A percentile compares a stretch with the other conserved stretches of the same genome.
Conservation (phyloP, 768 basidiomycete genomes). For the Fomitopsis pulvina region DNA sequence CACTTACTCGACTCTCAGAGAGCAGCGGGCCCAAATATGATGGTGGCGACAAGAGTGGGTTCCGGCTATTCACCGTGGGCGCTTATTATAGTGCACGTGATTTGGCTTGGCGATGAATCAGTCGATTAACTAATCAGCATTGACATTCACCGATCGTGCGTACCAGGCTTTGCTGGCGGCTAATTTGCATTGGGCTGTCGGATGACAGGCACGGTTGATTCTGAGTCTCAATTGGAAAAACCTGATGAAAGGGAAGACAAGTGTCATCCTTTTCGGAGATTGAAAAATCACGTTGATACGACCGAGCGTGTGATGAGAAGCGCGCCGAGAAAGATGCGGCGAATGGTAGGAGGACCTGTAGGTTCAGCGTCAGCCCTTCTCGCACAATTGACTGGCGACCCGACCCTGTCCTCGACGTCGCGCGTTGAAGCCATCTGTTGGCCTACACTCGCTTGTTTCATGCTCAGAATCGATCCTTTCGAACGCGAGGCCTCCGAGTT, state of each 20-base stretch:
- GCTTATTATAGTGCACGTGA: neutral
- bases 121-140: neutral
- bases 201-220: no score
- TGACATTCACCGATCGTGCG: neutral
- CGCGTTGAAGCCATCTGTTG: neutral
- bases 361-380: neutral
- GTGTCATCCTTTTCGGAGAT: neutral
- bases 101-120: neutral
- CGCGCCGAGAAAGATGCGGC: neutral
- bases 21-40: no score
- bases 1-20: no score
- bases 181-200: neutral
- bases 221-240: no score
- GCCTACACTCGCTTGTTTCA: neutral
- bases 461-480: conserved; percentile 9
- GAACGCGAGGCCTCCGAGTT: conserved; percentile 14
- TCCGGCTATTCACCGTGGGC: no score
- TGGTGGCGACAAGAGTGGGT: neutral
- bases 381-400: neutral
- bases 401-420: neutral
- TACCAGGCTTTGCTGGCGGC: neutral
- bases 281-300: no score
- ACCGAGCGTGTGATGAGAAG: neutral
- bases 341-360: neutral
- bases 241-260: neutral